A percentile compares a stretch with the other conserved stretches of the same genome.
These are phyloP conservation scores for Gonium pectorale DNA, from an alignment of 139 green algal species.

Conservation along the genomic window DNA sequence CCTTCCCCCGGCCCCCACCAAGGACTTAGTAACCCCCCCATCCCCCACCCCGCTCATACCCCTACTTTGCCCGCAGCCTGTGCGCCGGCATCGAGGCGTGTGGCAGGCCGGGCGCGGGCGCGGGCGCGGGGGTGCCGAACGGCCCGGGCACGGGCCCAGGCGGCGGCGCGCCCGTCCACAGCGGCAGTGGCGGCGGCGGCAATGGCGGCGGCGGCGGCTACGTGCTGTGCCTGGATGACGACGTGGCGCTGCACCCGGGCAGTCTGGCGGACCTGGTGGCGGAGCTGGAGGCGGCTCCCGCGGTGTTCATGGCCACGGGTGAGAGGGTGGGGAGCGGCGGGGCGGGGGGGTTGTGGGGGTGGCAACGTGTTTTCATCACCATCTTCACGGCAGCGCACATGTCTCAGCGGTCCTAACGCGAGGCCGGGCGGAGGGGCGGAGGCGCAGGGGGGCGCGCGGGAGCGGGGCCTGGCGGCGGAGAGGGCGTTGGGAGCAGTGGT, in stretches of 20 bases:
- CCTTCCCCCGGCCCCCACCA: no score
- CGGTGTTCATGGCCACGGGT: slow-evolving; percentile 31
- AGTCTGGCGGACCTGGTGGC: slow-evolving; percentile 73
- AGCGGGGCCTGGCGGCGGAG: not conserved
- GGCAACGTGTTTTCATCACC: no score
- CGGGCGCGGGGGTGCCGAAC: not conserved
- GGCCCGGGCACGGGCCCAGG: no score
- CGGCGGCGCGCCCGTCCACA: not conserved
- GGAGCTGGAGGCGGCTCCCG: slow-evolving; percentile 63
- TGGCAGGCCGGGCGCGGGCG: not conserved
- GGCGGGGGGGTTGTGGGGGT: not conserved
- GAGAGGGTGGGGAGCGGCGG: not conserved
- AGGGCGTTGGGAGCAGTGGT: not conserved
- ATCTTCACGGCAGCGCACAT: no score
- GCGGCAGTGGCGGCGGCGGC: not conserved
- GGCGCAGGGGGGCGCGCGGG: not conserved
- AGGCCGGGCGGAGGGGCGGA: no score
- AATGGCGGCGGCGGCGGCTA: slow-evolving; percentile 59
- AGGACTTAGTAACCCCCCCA: no score
- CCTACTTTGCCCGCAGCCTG: not conserved
- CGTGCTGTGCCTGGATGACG: slow-evolving; percentile 93
- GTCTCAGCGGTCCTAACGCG: no score
- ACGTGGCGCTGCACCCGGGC: slow-evolving; percentile 84
- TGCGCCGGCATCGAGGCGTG: slow-evolving; percentile 21
- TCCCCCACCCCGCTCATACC: not conserved